phyloP scores from a whole-genome alignment of 768 basidiomycete species.

The Sporobolomyces pararoseus region DNA sequence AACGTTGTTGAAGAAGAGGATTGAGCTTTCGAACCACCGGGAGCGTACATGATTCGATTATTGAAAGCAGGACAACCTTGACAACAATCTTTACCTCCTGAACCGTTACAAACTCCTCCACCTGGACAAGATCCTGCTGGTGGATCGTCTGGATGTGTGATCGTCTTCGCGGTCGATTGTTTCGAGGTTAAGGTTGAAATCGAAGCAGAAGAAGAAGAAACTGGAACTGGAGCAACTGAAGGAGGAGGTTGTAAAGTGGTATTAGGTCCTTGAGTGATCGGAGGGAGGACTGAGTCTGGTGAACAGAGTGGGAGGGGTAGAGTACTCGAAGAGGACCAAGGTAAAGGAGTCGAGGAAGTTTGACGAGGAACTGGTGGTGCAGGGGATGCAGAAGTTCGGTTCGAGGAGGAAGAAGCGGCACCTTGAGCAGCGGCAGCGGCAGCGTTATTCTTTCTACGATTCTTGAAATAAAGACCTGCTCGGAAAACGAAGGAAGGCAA shows the following conservation, averaged over 20 bases:
- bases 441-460: constrained; percentile 60
- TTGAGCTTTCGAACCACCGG: constrained; percentile 20
- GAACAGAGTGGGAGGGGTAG: constrained; percentile 44
- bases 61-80: constrained; percentile 96
- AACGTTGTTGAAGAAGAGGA: background rate
- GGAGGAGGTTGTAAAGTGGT: too few species aligned
- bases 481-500: too few species aligned
- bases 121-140: constrained; percentile 78
- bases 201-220: constrained; percentile 41
- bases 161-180: background rate
- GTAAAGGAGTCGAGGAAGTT: background rate
- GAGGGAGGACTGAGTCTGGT: constrained; percentile 47
- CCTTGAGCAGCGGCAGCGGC: constrained; percentile 51
- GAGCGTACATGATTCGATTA: constrained; percentile 57
- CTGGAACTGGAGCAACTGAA: too few species aligned
- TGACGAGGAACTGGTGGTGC: background rate
- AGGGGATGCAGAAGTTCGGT: background rate
- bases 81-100: constrained; percentile 87
- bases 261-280: too few species aligned
- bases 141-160: constrained; percentile 35
- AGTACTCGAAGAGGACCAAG: background rate
- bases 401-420: constrained; percentile 27
- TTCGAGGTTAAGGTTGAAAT: background rate
- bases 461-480: constrained; percentile 85
- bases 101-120: constrained; percentile 95